Evolutionary conservation across 176 grass and related monocot species (phyloP), one percentile per base, ranked within the genome.

Genomic region (Carex parvula): DNA sequence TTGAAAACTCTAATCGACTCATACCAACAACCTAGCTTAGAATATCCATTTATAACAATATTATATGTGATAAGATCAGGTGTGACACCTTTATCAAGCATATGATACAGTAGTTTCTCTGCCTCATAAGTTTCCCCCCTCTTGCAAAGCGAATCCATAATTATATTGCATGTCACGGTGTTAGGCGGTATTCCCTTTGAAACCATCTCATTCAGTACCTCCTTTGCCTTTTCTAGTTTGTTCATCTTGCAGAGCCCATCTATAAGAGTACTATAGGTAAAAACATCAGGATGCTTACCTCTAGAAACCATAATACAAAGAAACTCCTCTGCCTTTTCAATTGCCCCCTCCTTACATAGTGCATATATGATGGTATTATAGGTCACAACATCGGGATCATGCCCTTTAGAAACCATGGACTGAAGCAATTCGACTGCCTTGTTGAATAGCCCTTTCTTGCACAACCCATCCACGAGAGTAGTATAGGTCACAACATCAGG

Each of bases 171-270:
- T 0, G 60, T 86, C 16, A 54, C 41, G 14, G 62, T 55, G 46
- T 69, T 5, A 17, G 54, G 70, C 5, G 20, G 24, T 63, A 77
- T 59, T 85, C 15, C 59, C 20, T 80, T 56, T 56, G 41, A 33
- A 86, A 68, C 26, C 75, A 39, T 86, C 42, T 66, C 74, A 63
- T 35, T 37, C 48, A 60, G 20, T 5, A 79, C 17, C 74, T 60
- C 15, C 39, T 62, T 24, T 70, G 8, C 75, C 11, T 54, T 58
- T 30, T 32, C 50, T 35, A 33, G 1, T 20, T 48, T 72, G 18
- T n/a, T 24, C 21, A 26, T 59, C 50, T 26, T 76, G 48, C 60
- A 85, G 0, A 77, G 8, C 61, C 50, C 70, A 79, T 85, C 39
- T 35, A 85, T 77, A 50, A 86, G 15, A 2, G 7, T 86, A 26